Percentiles rank a stretch among this genome's conserved stretches.
Evolutionary conservation across 2,329 filamentous ascomycete species (phyloP).

Genomic region (Aspergillus flavus): DNA sequence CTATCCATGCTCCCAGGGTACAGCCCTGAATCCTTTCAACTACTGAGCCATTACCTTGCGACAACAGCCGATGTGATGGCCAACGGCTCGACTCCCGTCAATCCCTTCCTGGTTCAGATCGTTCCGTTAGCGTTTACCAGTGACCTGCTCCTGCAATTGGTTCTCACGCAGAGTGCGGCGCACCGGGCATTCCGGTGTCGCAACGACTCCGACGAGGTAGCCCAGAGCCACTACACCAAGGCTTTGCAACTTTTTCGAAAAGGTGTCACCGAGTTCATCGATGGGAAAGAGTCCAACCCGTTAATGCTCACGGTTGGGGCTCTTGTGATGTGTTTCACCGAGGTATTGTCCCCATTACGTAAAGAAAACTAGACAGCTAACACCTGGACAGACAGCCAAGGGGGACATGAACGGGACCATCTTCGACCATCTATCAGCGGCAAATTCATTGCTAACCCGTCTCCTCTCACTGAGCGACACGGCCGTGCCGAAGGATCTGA

Average conservation of each 20-base stretch:
- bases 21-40: slow-evolving; percentile 34
- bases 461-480: slow-evolving; percentile 38
- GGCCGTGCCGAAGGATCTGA: slow-evolving; percentile 40
- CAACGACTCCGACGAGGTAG: slow-evolving; percentile 33
- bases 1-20: slow-evolving; percentile 35
- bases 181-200: slow-evolving; percentile 34
- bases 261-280: slow-evolving; percentile 33
- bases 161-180: slow-evolving; percentile 47
- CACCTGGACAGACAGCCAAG: slow-evolving; percentile 38
- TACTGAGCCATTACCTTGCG: slow-evolving; percentile 50
- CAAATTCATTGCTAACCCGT: slow-evolving; percentile 45
- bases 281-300: slow-evolving; percentile 33
- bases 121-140: slow-evolving; percentile 51
- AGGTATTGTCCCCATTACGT: slow-evolving; percentile 37
- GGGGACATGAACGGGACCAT: slow-evolving; percentile 51
- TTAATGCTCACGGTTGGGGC: slow-evolving; percentile 50
- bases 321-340: slow-evolving; percentile 51
- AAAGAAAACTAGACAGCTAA: slow-evolving; percentile 7
- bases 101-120: slow-evolving; percentile 51
- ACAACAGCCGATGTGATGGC: slow-evolving; percentile 53
- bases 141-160: slow-evolving; percentile 50
- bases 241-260: slow-evolving; percentile 32
- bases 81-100: slow-evolving; percentile 51
- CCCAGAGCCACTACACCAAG: slow-evolving; percentile 34
- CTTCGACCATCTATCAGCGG: slow-evolving; percentile 51